Conservation (phyloP, 148 eudicot species). For the Agrostemma githago region DNA sequence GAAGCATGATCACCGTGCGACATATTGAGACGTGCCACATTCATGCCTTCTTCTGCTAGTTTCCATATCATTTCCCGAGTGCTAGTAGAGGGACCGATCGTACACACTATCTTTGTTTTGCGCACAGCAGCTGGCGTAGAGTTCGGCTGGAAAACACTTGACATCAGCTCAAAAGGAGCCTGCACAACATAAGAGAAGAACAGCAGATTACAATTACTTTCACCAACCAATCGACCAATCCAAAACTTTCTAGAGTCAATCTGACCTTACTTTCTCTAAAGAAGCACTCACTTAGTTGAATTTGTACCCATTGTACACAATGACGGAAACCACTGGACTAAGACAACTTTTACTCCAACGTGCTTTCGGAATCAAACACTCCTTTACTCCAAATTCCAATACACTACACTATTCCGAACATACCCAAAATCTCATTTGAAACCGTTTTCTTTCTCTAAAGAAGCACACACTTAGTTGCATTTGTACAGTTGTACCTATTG, state of each 20-base stretch:
- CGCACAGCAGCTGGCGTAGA: slow-evolving; percentile 32
- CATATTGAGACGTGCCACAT: slow-evolving; percentile 97
- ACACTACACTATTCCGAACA: no score
- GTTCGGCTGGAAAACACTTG: slow-evolving; percentile 31
- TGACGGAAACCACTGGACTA: no score
- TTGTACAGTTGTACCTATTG: no score
- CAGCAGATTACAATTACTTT: slow-evolving; percentile 18
- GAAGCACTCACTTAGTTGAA: no score
- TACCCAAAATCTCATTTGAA: no score
- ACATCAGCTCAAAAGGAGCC: slow-evolving; percentile 46
- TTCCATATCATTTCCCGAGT: slow-evolving; percentile 97
- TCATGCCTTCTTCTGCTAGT: slow-evolving; percentile 92
- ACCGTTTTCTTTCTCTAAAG: no score
- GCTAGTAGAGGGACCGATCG: slow-evolving; percentile 94
- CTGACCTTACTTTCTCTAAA: no score
- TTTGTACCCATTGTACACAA: no score
- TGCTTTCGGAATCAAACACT: no score
- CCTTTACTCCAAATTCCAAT: no score
- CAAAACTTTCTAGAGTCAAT: not conserved
- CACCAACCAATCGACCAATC: not conserved
- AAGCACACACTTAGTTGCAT: no score
- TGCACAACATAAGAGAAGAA: not conserved
- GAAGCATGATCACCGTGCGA: slow-evolving; percentile 96
- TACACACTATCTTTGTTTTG: slow-evolving; percentile 92
- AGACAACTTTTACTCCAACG: no score